Evolutionary conservation across 805 yeast species (phyloP).

Genomic region (Zygosaccharomyces gambellarensis): DNA sequence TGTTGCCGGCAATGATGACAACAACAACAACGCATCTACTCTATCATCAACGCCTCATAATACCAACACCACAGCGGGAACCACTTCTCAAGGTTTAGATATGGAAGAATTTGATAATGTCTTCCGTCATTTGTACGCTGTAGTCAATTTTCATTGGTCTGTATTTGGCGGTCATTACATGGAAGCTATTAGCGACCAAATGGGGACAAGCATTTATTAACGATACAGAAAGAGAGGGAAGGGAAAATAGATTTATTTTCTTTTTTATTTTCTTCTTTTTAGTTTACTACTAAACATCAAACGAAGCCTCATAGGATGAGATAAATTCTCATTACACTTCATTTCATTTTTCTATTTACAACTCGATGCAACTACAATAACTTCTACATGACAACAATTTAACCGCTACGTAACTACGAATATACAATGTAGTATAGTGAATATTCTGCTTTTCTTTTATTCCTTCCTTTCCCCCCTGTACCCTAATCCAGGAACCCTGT

Average conservation of each 20-base stretch:
- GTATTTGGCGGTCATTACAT: constrained; percentile 72
- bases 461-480: no score
- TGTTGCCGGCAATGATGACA: neutral
- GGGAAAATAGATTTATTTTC: neutral
- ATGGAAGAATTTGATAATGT: constrained; percentile 54
- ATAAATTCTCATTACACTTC: no score
- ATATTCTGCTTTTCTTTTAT: no score
- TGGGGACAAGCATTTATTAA: constrained; percentile 7
- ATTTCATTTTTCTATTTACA: no score
- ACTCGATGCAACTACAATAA: no score
- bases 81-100: constrained; percentile 18
- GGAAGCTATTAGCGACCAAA: constrained; percentile 35
- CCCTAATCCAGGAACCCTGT: no score
- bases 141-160: constrained; percentile 75
- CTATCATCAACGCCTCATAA: constrained; percentile 7
- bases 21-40: neutral
- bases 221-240: no score
- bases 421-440: no score
- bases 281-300: no score
- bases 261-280: neutral
- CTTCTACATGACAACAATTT: no score
- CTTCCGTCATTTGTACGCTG: constrained; percentile 56
- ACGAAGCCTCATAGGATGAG: no score
- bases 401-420: no score
- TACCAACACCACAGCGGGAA: neutral